Percentiles rank a stretch among this genome's conserved stretches.
These are phyloP conservation scores for Neostapfia colusana DNA, from an alignment of 176 grass and related monocot species.

Conservation along the genomic window DNA sequence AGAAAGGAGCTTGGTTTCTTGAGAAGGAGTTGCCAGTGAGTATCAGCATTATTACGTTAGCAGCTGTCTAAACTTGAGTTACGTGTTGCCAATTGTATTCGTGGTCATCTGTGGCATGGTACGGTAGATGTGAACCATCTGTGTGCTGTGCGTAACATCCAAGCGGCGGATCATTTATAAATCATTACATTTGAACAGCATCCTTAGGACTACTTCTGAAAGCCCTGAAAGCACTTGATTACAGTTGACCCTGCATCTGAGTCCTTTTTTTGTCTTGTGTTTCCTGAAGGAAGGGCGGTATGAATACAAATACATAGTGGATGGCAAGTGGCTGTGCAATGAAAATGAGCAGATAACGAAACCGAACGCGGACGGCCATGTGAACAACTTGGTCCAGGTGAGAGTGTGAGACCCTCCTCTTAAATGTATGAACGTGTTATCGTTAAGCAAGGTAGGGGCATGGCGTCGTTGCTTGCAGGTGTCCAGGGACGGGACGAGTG, in stretches of 20 bases:
- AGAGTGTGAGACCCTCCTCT: neutral
- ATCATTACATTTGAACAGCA: neutral
- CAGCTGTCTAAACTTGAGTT: neutral
- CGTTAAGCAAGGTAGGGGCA: conserved; percentile 1
- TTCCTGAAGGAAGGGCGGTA: conserved; percentile 76
- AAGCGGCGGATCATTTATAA: neutral
- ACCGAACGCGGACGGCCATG: conserved; percentile 71
- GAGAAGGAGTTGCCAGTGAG: conserved; percentile 84
- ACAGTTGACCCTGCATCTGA: conserved; percentile 16
- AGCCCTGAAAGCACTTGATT: neutral
- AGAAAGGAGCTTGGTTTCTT: conserved; percentile 70
- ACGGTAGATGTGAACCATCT: neutral
- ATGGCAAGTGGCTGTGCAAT: conserved; percentile 79
- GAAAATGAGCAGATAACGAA: conserved; percentile 55
- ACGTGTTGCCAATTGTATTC: neutral
- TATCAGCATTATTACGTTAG: conserved; percentile 6
- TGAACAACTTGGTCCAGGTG: conserved; percentile 94
- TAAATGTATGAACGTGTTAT: no score
- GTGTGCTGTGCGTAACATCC: neutral
- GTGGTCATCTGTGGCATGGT: no score
- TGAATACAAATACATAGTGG: conserved; percentile 94
- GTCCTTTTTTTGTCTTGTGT: conserved; percentile 12
- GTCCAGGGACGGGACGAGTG: conserved; percentile 40
- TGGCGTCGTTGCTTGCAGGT: conserved; percentile 46
- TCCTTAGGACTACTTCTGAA: neutral